Evolutionary conservation across 306 rosid species (phyloP), one percentile per base, ranked within the genome.

Genomic region (Pyrus communis): DNA sequence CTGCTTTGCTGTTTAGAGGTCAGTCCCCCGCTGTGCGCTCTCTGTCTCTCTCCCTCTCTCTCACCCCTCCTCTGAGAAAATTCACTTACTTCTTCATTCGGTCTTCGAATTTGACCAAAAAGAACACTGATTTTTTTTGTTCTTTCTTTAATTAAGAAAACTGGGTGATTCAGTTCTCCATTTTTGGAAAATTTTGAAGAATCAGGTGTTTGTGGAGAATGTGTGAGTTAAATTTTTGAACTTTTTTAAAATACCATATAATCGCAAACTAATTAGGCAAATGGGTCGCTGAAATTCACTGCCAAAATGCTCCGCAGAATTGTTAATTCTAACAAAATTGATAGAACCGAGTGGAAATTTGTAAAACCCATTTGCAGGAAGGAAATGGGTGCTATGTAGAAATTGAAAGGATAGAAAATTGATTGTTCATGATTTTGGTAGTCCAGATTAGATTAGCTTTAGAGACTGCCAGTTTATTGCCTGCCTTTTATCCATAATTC

Each of bases 231-330:
- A 4, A 12, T 14, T 46, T 33, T 38, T 42, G 30, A 57, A 13
- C 9, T 5, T 25, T 23, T 71, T 71, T 46, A 19, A 17, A 28
- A 14, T 21, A 31, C 2, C 51, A 71, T 64, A 77, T 77, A 78
- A 62, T 17, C 64, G 77, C 77, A 78, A 51, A 23, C 52, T 38
- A 65, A 43, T 40, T 35, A 8, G 67, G 57, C 78, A 58, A 22
- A 73, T 79, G 49, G 67, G 60, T 58, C 6, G 12, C 27, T 58
- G 69, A 31, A 7, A 28, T 22, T 23, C 33, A 28, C 9, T 13
- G 2, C 3, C 7, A 30, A 2, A 18, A 64, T 31, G 69, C 42
- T 31, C 0, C 12, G 65, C 21, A 52, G 30, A 52, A 35, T 28
- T 51, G 54, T 46, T 46, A 46, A 46, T 46, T 46, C 54, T 49